phyloP scores from a whole-genome alignment of 2,329 filamentous ascomycete species.

The Pseudogymnoascus sp. region DNA sequence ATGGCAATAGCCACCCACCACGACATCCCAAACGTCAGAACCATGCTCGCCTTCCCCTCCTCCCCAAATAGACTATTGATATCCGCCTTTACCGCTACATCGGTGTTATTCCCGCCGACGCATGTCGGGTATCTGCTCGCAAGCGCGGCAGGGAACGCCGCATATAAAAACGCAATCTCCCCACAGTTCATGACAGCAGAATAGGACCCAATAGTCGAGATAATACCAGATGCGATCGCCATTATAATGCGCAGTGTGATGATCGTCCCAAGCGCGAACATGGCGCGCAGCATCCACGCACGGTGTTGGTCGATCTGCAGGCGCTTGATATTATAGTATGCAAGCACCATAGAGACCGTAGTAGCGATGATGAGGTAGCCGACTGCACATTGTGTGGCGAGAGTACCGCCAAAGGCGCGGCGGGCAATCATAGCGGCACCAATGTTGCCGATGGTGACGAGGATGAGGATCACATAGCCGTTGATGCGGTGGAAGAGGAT shows the following conservation, averaged over 20 bases:
- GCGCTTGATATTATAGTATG: slow-evolving; percentile 48
- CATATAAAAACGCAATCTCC: slow-evolving; percentile 38
- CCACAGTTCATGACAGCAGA: slow-evolving; percentile 36
- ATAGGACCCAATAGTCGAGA: slow-evolving; percentile 31
- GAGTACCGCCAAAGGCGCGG: slow-evolving; percentile 44
- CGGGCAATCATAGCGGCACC: slow-evolving; percentile 47
- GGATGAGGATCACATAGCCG: slow-evolving; percentile 45
- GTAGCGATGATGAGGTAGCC: slow-evolving; percentile 40
- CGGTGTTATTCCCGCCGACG: slow-evolving; percentile 20
- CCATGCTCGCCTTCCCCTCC: slow-evolving; percentile 36
- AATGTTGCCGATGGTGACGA: slow-evolving; percentile 38
- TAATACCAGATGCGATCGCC: slow-evolving; percentile 34
- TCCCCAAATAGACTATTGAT: slow-evolving; percentile 13
- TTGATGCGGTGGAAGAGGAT: slow-evolving; percentile 51
- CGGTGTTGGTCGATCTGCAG: slow-evolving; percentile 56
- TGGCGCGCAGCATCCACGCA: slow-evolving; percentile 54
- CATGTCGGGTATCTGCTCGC: slow-evolving; percentile 38
- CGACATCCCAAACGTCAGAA: slow-evolving; percentile 42
- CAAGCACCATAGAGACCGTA: slow-evolving; percentile 35
- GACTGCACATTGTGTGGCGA: slow-evolving; percentile 40
- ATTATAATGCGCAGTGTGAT: slow-evolving; percentile 45
- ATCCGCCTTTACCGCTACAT: slow-evolving; percentile 31
- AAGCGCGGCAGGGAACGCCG: slow-evolving; percentile 24
- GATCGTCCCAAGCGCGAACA: slow-evolving; percentile 44
- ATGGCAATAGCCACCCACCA: slow-evolving; percentile 45